These are phyloP conservation scores for Mycena pura DNA, from an alignment of 768 basidiomycete species.

Conservation along the genomic window DNA sequence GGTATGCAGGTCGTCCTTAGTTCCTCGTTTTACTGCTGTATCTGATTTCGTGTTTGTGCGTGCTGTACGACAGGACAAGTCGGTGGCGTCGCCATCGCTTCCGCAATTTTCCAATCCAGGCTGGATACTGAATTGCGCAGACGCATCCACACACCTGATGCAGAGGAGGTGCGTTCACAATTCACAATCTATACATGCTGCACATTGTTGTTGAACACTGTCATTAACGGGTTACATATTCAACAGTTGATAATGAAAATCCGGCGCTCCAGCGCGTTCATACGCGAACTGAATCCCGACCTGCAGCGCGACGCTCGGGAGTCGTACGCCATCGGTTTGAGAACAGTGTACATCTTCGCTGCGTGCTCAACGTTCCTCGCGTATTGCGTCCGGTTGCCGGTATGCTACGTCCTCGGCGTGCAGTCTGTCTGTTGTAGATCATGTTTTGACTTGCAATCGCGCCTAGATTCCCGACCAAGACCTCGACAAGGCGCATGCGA, in stretches of 20 bases:
- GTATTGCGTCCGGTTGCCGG: constrained; percentile 66
- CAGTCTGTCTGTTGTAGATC: background rate
- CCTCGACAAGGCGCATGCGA: constrained; percentile 15
- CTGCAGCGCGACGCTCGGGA: constrained; percentile 61
- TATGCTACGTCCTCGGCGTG: constrained; percentile 37
- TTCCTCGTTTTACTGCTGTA: too few species aligned
- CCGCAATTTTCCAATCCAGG: constrained; percentile 70
- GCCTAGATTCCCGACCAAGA: constrained; percentile 24
- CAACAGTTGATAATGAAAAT: constrained; percentile 63
- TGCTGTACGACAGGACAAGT: constrained; percentile 81
- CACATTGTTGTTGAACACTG: constrained; percentile 56
- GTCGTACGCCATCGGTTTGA: constrained; percentile 65
- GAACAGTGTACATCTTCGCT: constrained; percentile 69
- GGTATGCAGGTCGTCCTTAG: too few species aligned
- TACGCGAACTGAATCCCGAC: constrained; percentile 57
- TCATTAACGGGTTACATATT: background rate
- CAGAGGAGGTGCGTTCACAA: constrained; percentile 3
- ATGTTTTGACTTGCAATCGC: background rate
- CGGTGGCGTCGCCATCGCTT: constrained; percentile 69
- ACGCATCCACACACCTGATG: constrained; percentile 45
- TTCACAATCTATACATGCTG: too few species aligned
- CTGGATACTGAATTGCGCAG: constrained; percentile 60
- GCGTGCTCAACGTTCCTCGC: constrained; percentile 63
- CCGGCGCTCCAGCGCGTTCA: constrained; percentile 63
- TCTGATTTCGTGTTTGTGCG: background rate